Evolutionary conservation across 1,139 yeast species (phyloP), one percentile per base, ranked within the genome.

Genomic region (Eremothecium sinecaudum): DNA sequence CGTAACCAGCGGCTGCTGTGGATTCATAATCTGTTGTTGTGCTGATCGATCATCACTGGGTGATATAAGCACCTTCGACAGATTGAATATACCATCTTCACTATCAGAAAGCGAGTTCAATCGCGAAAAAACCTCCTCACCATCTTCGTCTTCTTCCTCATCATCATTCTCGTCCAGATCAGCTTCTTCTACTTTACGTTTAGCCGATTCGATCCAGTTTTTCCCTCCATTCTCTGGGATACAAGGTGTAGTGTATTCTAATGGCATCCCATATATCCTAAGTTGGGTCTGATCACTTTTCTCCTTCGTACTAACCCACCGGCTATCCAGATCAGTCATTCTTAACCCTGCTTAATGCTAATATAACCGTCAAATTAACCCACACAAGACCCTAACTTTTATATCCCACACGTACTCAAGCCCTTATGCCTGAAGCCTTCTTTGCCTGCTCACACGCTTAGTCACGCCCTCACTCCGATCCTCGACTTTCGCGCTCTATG

Each of bases 321-420:
- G 21, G 6, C 30, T 27, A 16, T 27, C 30, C 30, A 27, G 30
- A 10, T 19, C 30, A n/a, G 30, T 27, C 30, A 27, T 27, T n/a
- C 16, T 24, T n/a, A 11, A 10, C 14, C 28, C 28, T 24, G 28
- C 15, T 15, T 24, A 12, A 14, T 24, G 16, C n/a, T 14, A 5
- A n/a, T 24, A 11, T 13, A 21, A 13, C 24, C 24, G 24, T n/a
- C n/a, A n/a, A n/a, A n/a, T n/a, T n/a, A n/a, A n/a, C n/a, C n/a
- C n/a, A n/a, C n/a, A n/a, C n/a, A n/a, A n/a, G n/a, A n/a, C n/a
- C n/a, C n/a, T n/a, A n/a, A n/a, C n/a, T n/a, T n/a, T n/a, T n/a
- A n/a, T n/a, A n/a, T n/a, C n/a, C n/a, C n/a, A n/a, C n/a, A n/a
- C n/a, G n/a, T n/a, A n/a, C n/a, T n/a, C n/a, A n/a, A n/a, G n/a